These are phyloP conservation scores for Tetraselmis striata DNA, from an alignment of 139 green algal genomes.

Conservation along the genomic window DNA sequence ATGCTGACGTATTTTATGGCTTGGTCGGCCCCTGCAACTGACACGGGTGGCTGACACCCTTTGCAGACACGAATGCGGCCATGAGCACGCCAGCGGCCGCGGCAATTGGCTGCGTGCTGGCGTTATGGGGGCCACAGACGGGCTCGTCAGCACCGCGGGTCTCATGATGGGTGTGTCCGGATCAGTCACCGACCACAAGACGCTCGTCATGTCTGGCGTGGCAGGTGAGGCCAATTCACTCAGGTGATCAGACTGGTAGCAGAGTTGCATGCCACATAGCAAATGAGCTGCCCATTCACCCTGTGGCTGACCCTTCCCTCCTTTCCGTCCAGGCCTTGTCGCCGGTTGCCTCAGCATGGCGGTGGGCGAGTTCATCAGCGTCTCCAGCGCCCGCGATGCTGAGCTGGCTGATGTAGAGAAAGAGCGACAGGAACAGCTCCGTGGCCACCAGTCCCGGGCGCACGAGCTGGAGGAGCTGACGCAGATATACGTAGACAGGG, in stretches of 20 bases:
- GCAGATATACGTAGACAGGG: conserved; percentile 53
- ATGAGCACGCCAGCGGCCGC: background rate
- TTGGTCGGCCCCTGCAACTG: too few relatives aligned
- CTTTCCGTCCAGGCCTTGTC: conserved; percentile 46
- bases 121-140: conserved; percentile 55
- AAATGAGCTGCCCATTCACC: too few relatives aligned
- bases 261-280: too few relatives aligned
- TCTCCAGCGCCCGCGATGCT: conserved; percentile 31
- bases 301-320: too few relatives aligned
- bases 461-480: conserved; percentile 69
- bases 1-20: too few relatives aligned
- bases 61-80: background rate
- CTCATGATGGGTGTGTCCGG: conserved; percentile 62
- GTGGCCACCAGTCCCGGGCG: conserved; percentile 38
- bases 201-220: conserved; percentile 50
- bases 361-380: conserved; percentile 67
- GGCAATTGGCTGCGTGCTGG: conserved; percentile 1
- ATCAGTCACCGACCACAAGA: conserved; percentile 12
- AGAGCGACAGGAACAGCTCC: conserved; percentile 56
- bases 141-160: conserved; percentile 49
- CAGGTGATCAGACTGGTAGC: too few relatives aligned
- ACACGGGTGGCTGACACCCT: too few relatives aligned
- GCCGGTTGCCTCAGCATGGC: conserved; percentile 52
- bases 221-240: conserved; percentile 35
- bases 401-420: conserved; percentile 42